Base-by-base conservation (phyloP, 108 stramenopile genomes). In the Hondaea fermentalgiana region DNA sequence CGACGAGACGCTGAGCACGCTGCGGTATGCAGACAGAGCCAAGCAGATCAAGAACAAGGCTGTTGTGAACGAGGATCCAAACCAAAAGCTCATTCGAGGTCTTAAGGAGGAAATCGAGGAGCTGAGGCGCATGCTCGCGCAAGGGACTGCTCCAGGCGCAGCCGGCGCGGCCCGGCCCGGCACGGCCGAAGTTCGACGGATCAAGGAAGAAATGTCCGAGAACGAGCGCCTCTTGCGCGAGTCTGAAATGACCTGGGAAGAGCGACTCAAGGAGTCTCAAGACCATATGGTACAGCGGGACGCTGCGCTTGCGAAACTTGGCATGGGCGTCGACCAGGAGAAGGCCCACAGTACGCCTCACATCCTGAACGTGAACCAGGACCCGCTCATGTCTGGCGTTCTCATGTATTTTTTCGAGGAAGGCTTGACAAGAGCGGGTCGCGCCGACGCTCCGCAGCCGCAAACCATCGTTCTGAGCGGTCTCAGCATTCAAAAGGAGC, bases 1-100 rank as follows among this genome's bases (percentile, higher is more conserved):
- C 69, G 90, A 90, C 57, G 90, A 90, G 53, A 90, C 91, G n/a
- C 45, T 89, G 55, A 58, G 55, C 23, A 92, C 91, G n/a, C 88
- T 92, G 55, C 69, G 90, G 28, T 92, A 90, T 44, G 91, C 91
- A 17, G 88, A 90, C 44, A 42, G 89, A 10, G 91, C 91, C 51
- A 90, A 90, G 88, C 72, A 92, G 55, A 92, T 92, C 69, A 88
- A 90, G 72, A 92, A 90, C 72, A 92, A 92, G 88, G 88, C 91
- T 14, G 76, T 90, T 6, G 83, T 92, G 8, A 92, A 92, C 69
- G 91, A 92, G 59, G 91, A 92, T 45, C 91, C 91, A 12, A 92
- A 90, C 49, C 89, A 88, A 43, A 60, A 60, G 43, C 88, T 92
- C 58, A 92, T 92, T 57, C 83, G 90, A 5, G 59, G 90, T 28